A percentile compares a stretch with the other conserved stretches of the same genome.
Evolutionary conservation across 345 rosid species (phyloP).

Genomic region (Melaleuca alternifolia): DNA sequence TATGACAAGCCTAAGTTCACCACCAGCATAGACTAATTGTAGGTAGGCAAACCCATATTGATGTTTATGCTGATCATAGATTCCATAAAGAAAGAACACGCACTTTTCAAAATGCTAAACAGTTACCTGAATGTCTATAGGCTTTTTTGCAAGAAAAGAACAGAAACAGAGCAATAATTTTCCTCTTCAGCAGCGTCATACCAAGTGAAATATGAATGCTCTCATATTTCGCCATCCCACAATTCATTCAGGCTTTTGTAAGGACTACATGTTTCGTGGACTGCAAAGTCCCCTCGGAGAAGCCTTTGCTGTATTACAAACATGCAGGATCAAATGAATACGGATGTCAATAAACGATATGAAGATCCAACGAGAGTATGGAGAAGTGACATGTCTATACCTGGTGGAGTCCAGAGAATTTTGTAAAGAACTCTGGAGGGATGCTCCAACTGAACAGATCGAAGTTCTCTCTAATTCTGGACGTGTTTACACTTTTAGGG

Average conservation of each 20-base stretch:
- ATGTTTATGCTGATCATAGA: neutral
- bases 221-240: constrained; percentile 55
- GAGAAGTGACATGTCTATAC: constrained; percentile 1
- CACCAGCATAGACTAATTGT: neutral
- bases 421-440: constrained; percentile 30
- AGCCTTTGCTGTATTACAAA: constrained; percentile 37
- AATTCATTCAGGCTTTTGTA: constrained; percentile 36
- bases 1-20: neutral
- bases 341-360: neutral
- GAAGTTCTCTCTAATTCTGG: constrained; percentile 34
- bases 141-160: constrained; percentile 20
- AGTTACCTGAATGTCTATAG: neutral
- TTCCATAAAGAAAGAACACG: neutral
- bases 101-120: neutral
- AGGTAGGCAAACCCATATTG: neutral
- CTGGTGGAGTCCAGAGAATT: constrained; percentile 35
- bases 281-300: constrained; percentile 38
- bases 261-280: constrained; percentile 37
- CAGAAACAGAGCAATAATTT: constrained; percentile 11
- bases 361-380: neutral
- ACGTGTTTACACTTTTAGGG: constrained; percentile 46
- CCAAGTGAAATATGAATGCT: neutral
- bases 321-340: neutral
- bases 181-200: neutral
- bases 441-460: constrained; percentile 44